Percentiles rank a stretch among this genome's conserved stretches.
phyloP scores from a whole-genome alignment of 139 green algal species.

The Tetratostichococcus sp. region DNA sequence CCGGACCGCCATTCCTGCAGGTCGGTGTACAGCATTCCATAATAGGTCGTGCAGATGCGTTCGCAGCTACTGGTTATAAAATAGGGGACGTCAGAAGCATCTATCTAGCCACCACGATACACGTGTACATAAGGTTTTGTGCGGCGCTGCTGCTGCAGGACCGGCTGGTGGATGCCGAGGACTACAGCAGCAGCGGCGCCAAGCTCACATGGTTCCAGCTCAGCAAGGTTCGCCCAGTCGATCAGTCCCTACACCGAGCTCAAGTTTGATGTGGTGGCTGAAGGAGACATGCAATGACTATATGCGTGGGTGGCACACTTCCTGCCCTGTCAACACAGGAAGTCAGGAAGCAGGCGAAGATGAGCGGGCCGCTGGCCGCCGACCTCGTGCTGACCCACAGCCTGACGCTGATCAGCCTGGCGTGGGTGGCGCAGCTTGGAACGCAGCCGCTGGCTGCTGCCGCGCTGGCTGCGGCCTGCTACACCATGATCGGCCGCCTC shows the following conservation, averaged over 20 bases:
- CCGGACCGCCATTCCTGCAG: not conserved
- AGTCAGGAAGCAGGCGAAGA: not conserved
- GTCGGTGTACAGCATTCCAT: no score
- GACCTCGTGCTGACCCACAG: conserved; percentile 23
- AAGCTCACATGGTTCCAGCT: not conserved
- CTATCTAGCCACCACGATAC: no score
- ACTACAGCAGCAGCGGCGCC: not conserved
- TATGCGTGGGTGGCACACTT: no score
- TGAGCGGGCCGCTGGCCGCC: conserved; percentile 7
- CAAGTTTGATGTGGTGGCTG: no score
- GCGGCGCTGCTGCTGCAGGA: not conserved
- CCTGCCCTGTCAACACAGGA: conserved; percentile 5
- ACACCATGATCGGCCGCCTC: conserved; percentile 12
- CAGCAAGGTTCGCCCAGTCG: not conserved
- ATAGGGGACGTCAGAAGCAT: no score
- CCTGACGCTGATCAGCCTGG: conserved; percentile 12
- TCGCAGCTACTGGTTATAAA: no score
- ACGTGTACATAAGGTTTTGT: no score
- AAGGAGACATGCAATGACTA: no score
- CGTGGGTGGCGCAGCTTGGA: not conserved
- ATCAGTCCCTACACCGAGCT: no score
- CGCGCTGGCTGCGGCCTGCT: conserved; percentile 12
- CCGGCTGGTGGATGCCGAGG: not conserved
- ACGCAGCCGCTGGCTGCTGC: conserved; percentile 20
- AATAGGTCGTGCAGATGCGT: no score